Base-by-base conservation (phyloP, 2,329 filamentous ascomycete genomes). In the Phaeosphaeriaceae sp. region DNA sequence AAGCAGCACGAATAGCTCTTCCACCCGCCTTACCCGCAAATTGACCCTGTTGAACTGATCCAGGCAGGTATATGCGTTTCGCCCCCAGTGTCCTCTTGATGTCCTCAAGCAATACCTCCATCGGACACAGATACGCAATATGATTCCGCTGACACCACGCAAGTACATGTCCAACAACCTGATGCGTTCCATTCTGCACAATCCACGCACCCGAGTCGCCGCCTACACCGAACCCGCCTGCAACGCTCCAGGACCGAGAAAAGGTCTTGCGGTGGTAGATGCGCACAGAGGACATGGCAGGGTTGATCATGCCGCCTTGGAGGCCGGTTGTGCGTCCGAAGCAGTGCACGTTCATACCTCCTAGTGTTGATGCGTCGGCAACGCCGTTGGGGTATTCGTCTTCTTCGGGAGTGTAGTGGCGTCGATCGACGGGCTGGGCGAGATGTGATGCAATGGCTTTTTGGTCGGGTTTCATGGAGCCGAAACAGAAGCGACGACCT, bases 151-250 rank as follows among this genome's bases (percentile, higher is more conserved):
- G 86, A 67, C 91, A 94, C 89, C 91, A 97, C 0, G 94, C 94
- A 13, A 98, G 84, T 0, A 98, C 92, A 70, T 97, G 94, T 0
- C 94, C 94, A 67, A 92, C 95, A 2, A 97, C 88, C 40, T 89
- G 86, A 1, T 93, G 93, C n/a, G 89, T 84, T 6, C 85, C 84
- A 57, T 91, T 90, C 67, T 94, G 91, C 17, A 97, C 88, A 3
- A 98, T 88, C 94, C 94, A 98, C 0, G 94, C 94, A 3, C 94
- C 94, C 7, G 91, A 94, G 75, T 98, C 94, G 19, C 94, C 94
- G 1, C 94, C 94, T 13, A 95, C 88, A 66, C 85, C 86, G 67
- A 88, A 88, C 40, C 84, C 84, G 35, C 87, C 86, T 23, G 84
- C 81, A 30, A 89, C 86, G 55, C 84, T 84, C 82, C 88, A 90